These are phyloP conservation scores for Plasmodiophora brassicae DNA, from an alignment of 208 protist genomes.

Conservation along the genomic window DNA sequence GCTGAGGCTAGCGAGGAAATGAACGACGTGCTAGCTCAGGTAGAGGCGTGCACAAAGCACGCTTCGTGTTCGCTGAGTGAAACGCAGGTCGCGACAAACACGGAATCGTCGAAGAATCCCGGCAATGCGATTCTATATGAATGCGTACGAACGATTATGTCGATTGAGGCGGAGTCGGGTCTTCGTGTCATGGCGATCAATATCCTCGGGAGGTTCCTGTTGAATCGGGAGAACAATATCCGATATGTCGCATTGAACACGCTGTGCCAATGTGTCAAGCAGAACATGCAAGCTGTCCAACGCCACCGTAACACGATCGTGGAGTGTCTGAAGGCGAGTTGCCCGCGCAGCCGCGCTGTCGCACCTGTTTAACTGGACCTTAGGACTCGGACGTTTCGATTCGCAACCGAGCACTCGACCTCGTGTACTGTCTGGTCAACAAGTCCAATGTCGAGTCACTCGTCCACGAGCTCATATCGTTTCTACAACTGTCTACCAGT, in stretches of 20 bases:
- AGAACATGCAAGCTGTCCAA: constrained; percentile 73
- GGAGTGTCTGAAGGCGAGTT: constrained; percentile 86
- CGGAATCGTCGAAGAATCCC: constrained; percentile 83
- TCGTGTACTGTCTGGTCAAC: constrained; percentile 92
- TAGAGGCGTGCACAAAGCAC: background rate
- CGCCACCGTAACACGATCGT: constrained; percentile 85
- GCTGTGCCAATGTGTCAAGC: constrained; percentile 75
- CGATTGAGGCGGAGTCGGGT: constrained; percentile 79
- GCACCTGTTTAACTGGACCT: constrained; percentile 84
- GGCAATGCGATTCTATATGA: constrained; percentile 96
- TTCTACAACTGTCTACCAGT: background rate
- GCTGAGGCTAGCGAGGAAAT: constrained; percentile 82
- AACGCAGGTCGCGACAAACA: constrained; percentile 91
- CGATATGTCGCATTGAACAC: constrained; percentile 91
- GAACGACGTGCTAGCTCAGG: constrained; percentile 92
- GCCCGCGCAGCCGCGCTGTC: constrained; percentile 72
- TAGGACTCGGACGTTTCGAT: constrained; percentile 90
- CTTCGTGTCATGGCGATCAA: constrained; percentile 88
- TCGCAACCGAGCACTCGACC: constrained; percentile 67
- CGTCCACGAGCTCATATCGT: constrained; percentile 46
- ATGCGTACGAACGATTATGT: constrained; percentile 92
- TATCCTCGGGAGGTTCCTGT: constrained; percentile 94
- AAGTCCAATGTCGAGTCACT: constrained; percentile 54
- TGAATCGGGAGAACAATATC: constrained; percentile 95
- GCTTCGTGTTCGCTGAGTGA: background rate